phyloP scores from a whole-genome alignment of 495 filamentous ascomycete genomes.

The Penicillium arizonense region DNA sequence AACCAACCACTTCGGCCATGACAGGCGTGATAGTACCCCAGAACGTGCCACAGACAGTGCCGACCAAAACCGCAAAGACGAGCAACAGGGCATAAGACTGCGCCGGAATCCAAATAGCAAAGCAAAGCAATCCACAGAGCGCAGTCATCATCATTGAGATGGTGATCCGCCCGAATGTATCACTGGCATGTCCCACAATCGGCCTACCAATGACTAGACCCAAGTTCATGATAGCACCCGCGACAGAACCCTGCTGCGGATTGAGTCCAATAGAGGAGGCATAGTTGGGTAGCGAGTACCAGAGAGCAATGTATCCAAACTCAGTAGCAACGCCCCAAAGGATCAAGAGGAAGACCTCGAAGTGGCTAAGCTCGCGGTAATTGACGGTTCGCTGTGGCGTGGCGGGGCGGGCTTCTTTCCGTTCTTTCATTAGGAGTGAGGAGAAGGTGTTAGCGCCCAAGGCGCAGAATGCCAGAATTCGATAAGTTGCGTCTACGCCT shows the following conservation, averaged over 20 bases:
- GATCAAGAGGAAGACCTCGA: slow-evolving; percentile 57
- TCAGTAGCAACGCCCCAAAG: slow-evolving; percentile 64
- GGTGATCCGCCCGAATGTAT: slow-evolving; percentile 65
- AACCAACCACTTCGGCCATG: slow-evolving; percentile 65
- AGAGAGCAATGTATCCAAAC: slow-evolving; percentile 68
- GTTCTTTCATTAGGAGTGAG: slow-evolving; percentile 58
- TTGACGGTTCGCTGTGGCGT: slow-evolving; percentile 57
- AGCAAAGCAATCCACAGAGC: slow-evolving; percentile 55
- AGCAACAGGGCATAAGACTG: slow-evolving; percentile 59
- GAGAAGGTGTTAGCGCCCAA: slow-evolving; percentile 59
- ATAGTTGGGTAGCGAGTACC: slow-evolving; percentile 74
- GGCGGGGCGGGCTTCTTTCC: slow-evolving; percentile 55
- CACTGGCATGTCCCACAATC: slow-evolving; percentile 65
- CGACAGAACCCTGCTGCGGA: slow-evolving; percentile 59
- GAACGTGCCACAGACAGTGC: slow-evolving; percentile 66
- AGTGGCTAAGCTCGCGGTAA: slow-evolving; percentile 49
- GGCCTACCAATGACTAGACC: slow-evolving; percentile 64
- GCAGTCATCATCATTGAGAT: slow-evolving; percentile 61
- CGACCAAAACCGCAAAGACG: slow-evolving; percentile 62
- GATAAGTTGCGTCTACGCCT: slow-evolving; percentile 63
- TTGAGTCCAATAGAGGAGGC: slow-evolving; percentile 61
- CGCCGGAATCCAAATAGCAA: slow-evolving; percentile 70
- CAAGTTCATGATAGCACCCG: slow-evolving; percentile 67
- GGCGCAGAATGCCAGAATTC: slow-evolving; percentile 61
- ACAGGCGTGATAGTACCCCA: slow-evolving; percentile 70